Evolutionary conservation across 352 stramenopile species (phyloP), one percentile per base, ranked within the genome.

Genomic region (Pythium scleroteichum): DNA sequence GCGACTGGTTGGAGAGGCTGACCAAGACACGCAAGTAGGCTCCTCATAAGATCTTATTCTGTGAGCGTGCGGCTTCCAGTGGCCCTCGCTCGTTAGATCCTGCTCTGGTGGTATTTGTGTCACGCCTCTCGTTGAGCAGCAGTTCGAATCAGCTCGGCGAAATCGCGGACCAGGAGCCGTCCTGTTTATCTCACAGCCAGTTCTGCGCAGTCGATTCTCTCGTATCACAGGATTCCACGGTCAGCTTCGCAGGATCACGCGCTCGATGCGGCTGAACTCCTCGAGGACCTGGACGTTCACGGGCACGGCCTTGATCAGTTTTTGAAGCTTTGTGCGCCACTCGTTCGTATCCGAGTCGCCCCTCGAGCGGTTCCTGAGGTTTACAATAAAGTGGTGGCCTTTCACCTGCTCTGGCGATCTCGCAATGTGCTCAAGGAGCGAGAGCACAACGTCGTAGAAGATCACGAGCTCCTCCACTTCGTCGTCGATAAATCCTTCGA

Each of bases 401-500:
- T 24, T 13, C 5, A 65, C 9, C 13, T 14, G 19, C 2, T 59
- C 6, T n/a, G 20, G 26, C 14, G 47, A 4, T 2, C 39, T 16
- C 39, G 33, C 40, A 10, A 65, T 26, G 10, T 9, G 41, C 48
- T 58, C 38, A 10, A 65, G 49, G 16, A 59, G 13, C 12, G 48
- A 14, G 16, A 48, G 51, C n/a, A 66, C 59, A 19, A 66, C 49
- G n/a, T 66, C 50, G 14, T 66, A 53, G 23, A 66, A 66, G 8
- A 52, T 60, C 41, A 60, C 44, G 23, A 66, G 33, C 13, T 60
- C 32, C n/a, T 66, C 59, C 22, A 60, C 59, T n/a, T 60, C 42
- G 29, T 66, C 59, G 33, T 66, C 59, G 20, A 42, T 41, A 23
- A 66, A 66, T 1, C 59, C 59, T 40, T 66, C 59, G 6, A 66